Conservation (phyloP, 257 asterid species). For the Solanum dulcamara region DNA sequence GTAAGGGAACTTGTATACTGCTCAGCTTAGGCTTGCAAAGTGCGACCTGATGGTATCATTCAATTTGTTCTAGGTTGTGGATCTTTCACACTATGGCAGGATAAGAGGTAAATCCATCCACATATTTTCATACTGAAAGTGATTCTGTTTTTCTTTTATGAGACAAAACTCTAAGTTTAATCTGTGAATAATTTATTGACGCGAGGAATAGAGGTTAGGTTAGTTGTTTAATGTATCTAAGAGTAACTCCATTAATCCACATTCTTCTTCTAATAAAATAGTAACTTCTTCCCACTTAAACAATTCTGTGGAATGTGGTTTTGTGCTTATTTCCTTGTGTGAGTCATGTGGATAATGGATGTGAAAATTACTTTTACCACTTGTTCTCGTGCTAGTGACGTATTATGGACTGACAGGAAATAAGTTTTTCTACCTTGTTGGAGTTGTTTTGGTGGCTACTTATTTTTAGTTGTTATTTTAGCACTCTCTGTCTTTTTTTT, state of each 20-base stretch:
- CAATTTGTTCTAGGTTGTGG: conserved; percentile 52
- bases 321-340: background rate
- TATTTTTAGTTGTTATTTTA: background rate
- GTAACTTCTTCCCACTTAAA: background rate
- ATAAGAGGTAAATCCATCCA: conserved; percentile 59
- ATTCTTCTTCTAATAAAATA: background rate
- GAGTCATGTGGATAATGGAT: background rate
- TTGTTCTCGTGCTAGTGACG: background rate
- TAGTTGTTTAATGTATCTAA: background rate
- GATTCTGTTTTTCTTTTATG: background rate
- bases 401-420: background rate
- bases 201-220: background rate
- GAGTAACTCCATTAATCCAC: background rate
- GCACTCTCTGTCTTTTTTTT: conserved; percentile 5
- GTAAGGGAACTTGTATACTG: background rate
- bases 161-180: background rate
- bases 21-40: background rate
- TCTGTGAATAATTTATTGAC: background rate
- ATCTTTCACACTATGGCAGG: conserved; percentile 82
- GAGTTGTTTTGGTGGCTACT: background rate
- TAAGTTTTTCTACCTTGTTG: background rate
- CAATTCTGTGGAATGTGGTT: background rate
- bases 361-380: background rate
- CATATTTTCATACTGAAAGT: background rate
- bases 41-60: background rate